phyloP scores from a whole-genome alignment of 495 filamentous ascomycete genomes.

The Xeromyces bisporus region DNA sequence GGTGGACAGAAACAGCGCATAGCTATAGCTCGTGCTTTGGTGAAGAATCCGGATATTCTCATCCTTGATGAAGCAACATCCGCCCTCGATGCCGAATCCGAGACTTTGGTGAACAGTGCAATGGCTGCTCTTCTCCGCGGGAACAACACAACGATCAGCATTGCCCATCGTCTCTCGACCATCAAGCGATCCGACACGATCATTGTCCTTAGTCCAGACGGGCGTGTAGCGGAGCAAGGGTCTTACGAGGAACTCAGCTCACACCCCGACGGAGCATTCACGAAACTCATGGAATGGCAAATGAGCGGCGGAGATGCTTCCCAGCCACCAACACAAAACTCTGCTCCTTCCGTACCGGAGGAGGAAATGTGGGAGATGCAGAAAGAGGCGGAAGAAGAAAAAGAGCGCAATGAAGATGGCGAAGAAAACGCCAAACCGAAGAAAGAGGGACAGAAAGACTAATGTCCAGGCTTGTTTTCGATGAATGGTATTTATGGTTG shows the following conservation, averaged over 20 bases:
- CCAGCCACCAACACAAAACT: constrained; percentile 8
- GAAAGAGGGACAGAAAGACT: background rate
- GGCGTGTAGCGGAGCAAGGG: constrained; percentile 78
- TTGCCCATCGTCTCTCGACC: constrained; percentile 85
- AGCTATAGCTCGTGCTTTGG: constrained; percentile 82
- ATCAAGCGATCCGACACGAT: constrained; percentile 91
- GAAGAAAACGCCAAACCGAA: background rate
- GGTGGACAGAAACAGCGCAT: constrained; percentile 97
- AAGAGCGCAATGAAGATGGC: constrained; percentile 8
- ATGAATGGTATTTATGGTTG: no score
- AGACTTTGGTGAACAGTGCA: constrained; percentile 87
- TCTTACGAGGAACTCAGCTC: constrained; percentile 60
- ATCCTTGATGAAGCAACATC: constrained; percentile 91
- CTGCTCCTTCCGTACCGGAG: constrained; percentile 9
- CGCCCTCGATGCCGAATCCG: constrained; percentile 91
- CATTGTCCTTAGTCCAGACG: constrained; percentile 71
- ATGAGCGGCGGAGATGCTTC: constrained; percentile 62
- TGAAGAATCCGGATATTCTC: constrained; percentile 92
- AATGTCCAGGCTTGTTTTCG: no score
- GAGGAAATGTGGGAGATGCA: constrained; percentile 22
- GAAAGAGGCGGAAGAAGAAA: constrained; percentile 15
- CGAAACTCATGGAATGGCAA: constrained; percentile 97
- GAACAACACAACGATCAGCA: constrained; percentile 88
- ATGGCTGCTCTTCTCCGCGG: constrained; percentile 63
- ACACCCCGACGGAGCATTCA: constrained; percentile 66